phyloP scores from a whole-genome alignment of 2,329 filamentous ascomycete species.

The Claviceps fusiformis region DNA sequence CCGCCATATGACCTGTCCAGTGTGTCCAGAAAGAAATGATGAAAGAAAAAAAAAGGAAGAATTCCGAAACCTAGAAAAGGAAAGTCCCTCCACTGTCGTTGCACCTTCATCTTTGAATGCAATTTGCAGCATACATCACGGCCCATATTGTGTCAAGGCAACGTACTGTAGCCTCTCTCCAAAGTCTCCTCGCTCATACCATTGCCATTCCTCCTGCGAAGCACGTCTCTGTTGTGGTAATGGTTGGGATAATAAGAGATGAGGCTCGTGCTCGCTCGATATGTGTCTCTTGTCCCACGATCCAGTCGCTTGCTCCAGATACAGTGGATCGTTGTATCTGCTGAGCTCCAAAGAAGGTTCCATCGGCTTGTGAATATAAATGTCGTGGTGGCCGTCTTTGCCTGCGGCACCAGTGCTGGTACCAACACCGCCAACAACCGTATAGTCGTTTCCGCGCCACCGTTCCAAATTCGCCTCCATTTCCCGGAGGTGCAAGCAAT shows the following conservation, averaged over 20 bases:
- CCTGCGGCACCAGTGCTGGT: background rate
- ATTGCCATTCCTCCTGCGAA: slow-evolving; percentile 18
- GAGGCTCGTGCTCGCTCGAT: background rate
- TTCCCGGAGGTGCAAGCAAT: slow-evolving; percentile 39
- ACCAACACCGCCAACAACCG: background rate
- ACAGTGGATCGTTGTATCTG: background rate
- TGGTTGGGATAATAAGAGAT: background rate
- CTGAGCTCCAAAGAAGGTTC: background rate
- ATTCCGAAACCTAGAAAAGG: too few relatives aligned
- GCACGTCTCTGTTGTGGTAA: slow-evolving; percentile 1
- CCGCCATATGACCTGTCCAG: background rate
- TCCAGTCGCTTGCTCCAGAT: background rate
- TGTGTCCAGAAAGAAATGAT: background rate
- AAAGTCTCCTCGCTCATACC: slow-evolving; percentile 22
- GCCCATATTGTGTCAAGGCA: slow-evolving; percentile 19
- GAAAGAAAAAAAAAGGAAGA: background rate
- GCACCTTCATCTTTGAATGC: too few relatives aligned
- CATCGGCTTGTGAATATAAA: slow-evolving; percentile 8
- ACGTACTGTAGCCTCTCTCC: slow-evolving; percentile 13
- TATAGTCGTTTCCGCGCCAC: slow-evolving; percentile 26
- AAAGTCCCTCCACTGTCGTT: too few relatives aligned
- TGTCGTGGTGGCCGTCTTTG: background rate
- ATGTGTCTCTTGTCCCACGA: background rate
- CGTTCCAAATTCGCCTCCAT: slow-evolving; percentile 48
- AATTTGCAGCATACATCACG: slow-evolving; percentile 4